phyloP scores from a whole-genome alignment of 2,329 filamentous ascomycete species.

The Colletotrichum coccodes region DNA sequence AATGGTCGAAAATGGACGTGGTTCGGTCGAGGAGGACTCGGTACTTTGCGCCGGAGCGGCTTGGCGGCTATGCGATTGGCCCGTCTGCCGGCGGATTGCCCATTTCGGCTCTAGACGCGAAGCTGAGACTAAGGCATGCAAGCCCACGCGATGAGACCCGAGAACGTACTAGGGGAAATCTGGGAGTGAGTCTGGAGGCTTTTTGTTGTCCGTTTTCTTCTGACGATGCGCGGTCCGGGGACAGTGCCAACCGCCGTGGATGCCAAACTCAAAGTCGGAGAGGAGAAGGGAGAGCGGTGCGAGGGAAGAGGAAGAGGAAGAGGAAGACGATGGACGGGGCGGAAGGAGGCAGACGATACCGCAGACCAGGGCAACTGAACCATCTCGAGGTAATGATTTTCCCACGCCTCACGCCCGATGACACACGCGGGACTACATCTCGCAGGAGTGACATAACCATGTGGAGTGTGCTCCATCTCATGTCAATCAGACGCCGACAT shows the following conservation, averaged over 20 bases:
- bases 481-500: not conserved
- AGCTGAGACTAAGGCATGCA: conserved; percentile 23
- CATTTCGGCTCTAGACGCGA: conserved; percentile 33
- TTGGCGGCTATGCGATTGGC: conserved; percentile 30
- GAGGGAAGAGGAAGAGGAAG: not conserved
- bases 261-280: too few species aligned
- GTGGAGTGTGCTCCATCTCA: conserved; percentile 13
- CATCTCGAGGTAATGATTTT: not conserved
- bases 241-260: not conserved
- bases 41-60: conserved; percentile 26
- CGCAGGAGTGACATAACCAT: conserved; percentile 27
- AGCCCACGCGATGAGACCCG: conserved; percentile 22
- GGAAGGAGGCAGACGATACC: not conserved
- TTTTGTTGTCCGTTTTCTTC: not conserved
- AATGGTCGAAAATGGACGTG: not conserved
- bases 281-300: not conserved
- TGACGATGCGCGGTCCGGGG: not conserved
- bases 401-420: not conserved
- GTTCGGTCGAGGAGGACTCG: conserved; percentile 11
- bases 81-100: conserved; percentile 23
- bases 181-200: not conserved
- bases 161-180: conserved; percentile 3
- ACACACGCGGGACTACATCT: conserved; percentile 9
- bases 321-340: conserved; percentile 1
- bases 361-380: not conserved